Percentiles rank a stretch among this genome's conserved stretches.
These are phyloP conservation scores for Spiromyces aspiralis DNA, from an alignment of 371 early-diverging fungal genomes.

Conservation along the genomic window DNA sequence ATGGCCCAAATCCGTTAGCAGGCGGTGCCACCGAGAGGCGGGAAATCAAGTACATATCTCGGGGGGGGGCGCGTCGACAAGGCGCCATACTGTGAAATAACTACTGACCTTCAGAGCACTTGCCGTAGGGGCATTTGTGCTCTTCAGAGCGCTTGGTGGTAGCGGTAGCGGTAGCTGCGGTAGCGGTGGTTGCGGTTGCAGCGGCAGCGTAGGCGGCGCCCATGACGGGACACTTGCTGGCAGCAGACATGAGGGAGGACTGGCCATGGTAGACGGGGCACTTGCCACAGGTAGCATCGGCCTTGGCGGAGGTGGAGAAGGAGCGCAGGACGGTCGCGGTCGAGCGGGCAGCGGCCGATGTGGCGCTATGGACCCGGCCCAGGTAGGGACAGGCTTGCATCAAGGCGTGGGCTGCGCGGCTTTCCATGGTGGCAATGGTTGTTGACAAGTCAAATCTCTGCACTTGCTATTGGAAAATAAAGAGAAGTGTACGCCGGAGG, in stretches of 20 bases:
- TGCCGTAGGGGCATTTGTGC: conserved; percentile 16
- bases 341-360: background rate
- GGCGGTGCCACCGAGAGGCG: too few relatives aligned
- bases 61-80: too few relatives aligned
- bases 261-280: conserved; percentile 29
- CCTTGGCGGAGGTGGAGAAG: conserved; percentile 21
- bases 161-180: conserved; percentile 3
- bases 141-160: background rate
- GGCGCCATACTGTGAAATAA: too few relatives aligned
- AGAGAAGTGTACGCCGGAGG: background rate
- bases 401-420: conserved; percentile 15
- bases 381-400: conserved; percentile 3
- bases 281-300: conserved; percentile 20
- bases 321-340: conserved; percentile 7
- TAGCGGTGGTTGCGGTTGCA: conserved; percentile 8
- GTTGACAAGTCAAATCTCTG: background rate
- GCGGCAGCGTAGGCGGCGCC: conserved; percentile 45
- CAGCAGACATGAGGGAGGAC: conserved; percentile 51
- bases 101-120: conserved; percentile 8
- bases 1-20: background rate
- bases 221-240: conserved; percentile 85
- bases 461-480: background rate
- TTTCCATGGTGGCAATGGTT: background rate
- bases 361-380: background rate
- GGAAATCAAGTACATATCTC: too few relatives aligned